Evolutionary conservation across 2,329 filamentous ascomycete genomes (phyloP).

Genomic region (Fusarium penzigii): DNA sequence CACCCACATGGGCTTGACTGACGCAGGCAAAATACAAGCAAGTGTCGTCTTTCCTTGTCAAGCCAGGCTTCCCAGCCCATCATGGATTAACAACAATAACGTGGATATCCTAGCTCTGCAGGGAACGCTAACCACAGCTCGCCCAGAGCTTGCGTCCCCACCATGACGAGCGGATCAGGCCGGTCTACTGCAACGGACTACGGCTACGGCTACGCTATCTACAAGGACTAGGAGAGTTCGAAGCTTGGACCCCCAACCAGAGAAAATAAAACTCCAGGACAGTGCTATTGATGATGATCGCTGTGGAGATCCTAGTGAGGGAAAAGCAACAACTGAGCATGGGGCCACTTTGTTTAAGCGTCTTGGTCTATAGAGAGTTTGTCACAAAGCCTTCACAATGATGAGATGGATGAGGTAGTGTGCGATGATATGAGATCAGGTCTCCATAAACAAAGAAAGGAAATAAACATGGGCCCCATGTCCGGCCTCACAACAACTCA

Average conservation of each 20-base stretch:
- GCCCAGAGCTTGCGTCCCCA: slow-evolving; percentile 13
- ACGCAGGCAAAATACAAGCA: slow-evolving; percentile 1
- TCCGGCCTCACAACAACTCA: too few relatives aligned
- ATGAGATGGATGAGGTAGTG: not conserved
- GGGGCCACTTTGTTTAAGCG: not conserved
- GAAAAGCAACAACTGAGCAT: not conserved
- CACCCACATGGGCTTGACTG: slow-evolving; percentile 1
- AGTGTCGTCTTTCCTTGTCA: not conserved
- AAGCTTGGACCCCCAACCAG: not conserved
- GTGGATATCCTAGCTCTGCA: slow-evolving; percentile 13
- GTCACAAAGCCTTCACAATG: not conserved
- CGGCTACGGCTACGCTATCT: not conserved
- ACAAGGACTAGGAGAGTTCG: not conserved
- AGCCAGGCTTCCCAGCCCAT: not conserved
- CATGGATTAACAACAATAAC: slow-evolving; percentile 4
- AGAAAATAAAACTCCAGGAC: not conserved
- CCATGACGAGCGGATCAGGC: slow-evolving; percentile 8
- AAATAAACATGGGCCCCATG: not conserved
- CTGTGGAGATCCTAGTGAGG: not conserved
- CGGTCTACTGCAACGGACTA: not conserved
- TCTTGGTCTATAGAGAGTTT: not conserved
- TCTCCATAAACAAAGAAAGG: not conserved
- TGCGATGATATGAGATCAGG: not conserved
- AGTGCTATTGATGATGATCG: not conserved
- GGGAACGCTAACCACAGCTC: slow-evolving; percentile 19